Evolutionary conservation across 495 filamentous ascomycete genomes (phyloP).

Genomic region (Tuber brumale): DNA sequence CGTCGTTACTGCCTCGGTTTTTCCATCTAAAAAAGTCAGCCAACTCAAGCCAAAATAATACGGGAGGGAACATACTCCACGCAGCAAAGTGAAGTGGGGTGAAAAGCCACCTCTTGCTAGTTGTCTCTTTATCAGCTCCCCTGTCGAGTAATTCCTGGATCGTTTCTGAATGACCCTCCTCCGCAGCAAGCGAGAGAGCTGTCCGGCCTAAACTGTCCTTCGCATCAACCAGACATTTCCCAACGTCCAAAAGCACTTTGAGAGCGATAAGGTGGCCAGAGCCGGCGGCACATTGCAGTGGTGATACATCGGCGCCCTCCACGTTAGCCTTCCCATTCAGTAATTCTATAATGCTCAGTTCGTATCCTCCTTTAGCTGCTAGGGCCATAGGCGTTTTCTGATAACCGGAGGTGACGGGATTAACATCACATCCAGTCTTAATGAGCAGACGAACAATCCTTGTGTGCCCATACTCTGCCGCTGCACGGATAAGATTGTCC

Average conservation of each 20-base stretch:
- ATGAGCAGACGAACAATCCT: constrained; percentile 1
- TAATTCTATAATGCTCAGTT: background rate
- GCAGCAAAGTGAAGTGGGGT: constrained; percentile 3
- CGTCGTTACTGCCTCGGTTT: background rate
- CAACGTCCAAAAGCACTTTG: background rate
- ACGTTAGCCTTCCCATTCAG: constrained; percentile 5
- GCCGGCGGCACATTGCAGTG: background rate
- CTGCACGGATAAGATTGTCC: background rate
- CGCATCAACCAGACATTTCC: background rate
- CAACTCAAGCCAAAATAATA: background rate
- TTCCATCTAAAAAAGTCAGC: constrained; percentile 2
- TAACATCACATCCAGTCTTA: background rate
- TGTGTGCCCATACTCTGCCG: constrained; percentile 3
- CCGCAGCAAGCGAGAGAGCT: background rate
- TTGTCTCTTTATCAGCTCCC: constrained; percentile 5
- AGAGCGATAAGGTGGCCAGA: constrained; percentile 4
- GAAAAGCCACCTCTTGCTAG: constrained; percentile 3
- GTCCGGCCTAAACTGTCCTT: background rate
- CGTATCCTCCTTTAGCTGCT: background rate
- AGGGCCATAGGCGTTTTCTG: background rate
- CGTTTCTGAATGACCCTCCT: background rate
- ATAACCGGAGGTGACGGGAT: background rate
- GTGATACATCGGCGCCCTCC: background rate
- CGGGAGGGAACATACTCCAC: background rate
- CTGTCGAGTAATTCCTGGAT: constrained; percentile 1